Base-by-base conservation (phyloP, 176 grass and related monocot species). In the Carex scoparia region DNA sequence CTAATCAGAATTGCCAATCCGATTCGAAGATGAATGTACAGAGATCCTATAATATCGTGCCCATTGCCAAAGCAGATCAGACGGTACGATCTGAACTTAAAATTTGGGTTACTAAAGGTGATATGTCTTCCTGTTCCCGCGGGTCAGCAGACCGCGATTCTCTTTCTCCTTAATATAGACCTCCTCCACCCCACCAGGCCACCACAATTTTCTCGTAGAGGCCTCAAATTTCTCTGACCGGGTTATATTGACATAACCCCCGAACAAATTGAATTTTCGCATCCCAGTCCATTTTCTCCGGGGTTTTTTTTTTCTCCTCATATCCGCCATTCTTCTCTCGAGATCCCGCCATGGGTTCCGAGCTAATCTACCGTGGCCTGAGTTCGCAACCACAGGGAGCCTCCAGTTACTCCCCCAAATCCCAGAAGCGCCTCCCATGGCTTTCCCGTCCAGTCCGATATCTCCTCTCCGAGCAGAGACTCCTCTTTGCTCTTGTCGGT, bases 391-490 rank as follows among this genome's bases (percentile, higher is more conserved):
- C 30, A 44, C 14, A 58, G 23, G 81, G 55, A 14, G 38, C 66
- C 40, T 32, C 67, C 32, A 81, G 23, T 19, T 86, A 90, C 75
- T 61, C 86, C 27, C 72, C 73, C 48, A 94, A 94, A 91, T 69
- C 86, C 30, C 65, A 80, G 69, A 87, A 51, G 81, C 51, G 30
- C 18, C 70, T 83, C 31, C 60, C 87, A 15, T 82, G 69, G 90
- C 18, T 86, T 28, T 27, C 81, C 44, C 84, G 68, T 68, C 56
- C 69, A 10, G 31, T 90, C 63, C 78, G 74, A 55, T 95, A 95
- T 87, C 72, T 91, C 66, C 76, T 89, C 61, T 87, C 61, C 46
- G 93, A 95, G 85, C 93, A 95, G 72, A 87, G 93, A 42, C 89
- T 95, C 44, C 32, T 48, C 7, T 95, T 95, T 74, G 83, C 80